Percentiles rank a stretch among this genome's conserved stretches.
These are phyloP conservation scores for Fusarium austroafricanum DNA, from an alignment of 2,329 filamentous ascomycete genomes.

Conservation along the genomic window DNA sequence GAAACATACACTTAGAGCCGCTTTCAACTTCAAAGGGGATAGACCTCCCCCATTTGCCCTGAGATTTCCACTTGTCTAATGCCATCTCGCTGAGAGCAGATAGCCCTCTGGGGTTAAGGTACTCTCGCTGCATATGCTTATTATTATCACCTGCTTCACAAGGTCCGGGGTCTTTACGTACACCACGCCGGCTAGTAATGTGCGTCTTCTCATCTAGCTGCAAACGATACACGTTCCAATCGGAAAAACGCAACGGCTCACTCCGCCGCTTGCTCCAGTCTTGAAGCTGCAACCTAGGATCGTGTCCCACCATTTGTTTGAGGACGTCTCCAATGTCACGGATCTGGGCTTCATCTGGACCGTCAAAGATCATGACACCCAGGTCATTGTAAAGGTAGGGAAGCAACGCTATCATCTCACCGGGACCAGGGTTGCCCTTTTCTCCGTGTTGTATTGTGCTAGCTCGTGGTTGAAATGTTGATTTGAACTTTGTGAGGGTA, in stretches of 20 bases:
- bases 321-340: slow-evolving; percentile 42
- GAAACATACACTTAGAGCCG: background rate
- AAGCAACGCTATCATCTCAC: background rate
- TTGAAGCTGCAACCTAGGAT: background rate
- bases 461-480: slow-evolving; percentile 33
- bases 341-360: slow-evolving; percentile 39
- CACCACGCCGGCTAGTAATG: background rate
- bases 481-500: slow-evolving; percentile 39
- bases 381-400: slow-evolving; percentile 49
- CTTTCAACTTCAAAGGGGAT: background rate
- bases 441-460: too few relatives aligned
- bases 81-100: slow-evolving; percentile 1
- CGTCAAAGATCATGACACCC: slow-evolving; percentile 49
- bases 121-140: background rate
- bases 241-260: background rate
- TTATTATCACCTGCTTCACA: background rate
- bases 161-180: slow-evolving; percentile 1
- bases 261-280: background rate
- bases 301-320: slow-evolving; percentile 10
- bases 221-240: slow-evolving; percentile 28
- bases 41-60: background rate
- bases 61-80: background rate
- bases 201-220: slow-evolving; percentile 20
- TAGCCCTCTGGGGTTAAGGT: slow-evolving; percentile 1
- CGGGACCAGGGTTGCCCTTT: background rate